Conservation (phyloP, 345 rosid species). For the Camelina laxa region DNA sequence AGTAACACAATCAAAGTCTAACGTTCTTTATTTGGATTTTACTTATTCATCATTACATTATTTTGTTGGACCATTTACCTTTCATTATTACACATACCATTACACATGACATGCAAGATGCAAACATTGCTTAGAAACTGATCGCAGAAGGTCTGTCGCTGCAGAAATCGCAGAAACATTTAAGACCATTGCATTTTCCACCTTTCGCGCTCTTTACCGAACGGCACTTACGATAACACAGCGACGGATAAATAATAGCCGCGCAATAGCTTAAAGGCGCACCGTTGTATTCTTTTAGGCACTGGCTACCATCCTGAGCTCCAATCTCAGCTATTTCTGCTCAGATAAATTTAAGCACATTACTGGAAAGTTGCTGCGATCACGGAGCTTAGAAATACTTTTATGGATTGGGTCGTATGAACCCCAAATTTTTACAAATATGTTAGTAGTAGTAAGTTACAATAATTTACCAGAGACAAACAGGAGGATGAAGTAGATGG, state of each 20-base stretch:
- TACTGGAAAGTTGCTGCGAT: neutral
- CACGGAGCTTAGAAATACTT: neutral
- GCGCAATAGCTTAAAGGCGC: conserved; percentile 36
- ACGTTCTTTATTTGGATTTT: neutral
- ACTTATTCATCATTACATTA: neutral
- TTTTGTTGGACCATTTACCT: neutral
- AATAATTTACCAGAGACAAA: conserved; percentile 1
- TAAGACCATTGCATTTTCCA: conserved; percentile 16
- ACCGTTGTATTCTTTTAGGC: conserved; percentile 36
- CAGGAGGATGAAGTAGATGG: neutral
- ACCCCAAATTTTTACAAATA: neutral
- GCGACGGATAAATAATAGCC: conserved; percentile 18
- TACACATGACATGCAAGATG: neutral
- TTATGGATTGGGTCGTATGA: neutral
- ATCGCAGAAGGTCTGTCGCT: neutral
- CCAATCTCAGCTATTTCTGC: conserved; percentile 28
- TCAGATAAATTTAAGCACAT: neutral
- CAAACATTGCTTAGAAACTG: neutral
- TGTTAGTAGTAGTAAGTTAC: neutral
- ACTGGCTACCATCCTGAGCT: conserved; percentile 17
- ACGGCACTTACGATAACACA: conserved; percentile 15
- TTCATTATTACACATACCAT: neutral
- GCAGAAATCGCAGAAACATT: conserved; percentile 40
- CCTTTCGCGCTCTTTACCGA: conserved; percentile 14
- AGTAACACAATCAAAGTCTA: neutral